These are phyloP conservation scores for Argentina anserina DNA, from an alignment of 306 rosid genomes.

Conservation along the genomic window DNA sequence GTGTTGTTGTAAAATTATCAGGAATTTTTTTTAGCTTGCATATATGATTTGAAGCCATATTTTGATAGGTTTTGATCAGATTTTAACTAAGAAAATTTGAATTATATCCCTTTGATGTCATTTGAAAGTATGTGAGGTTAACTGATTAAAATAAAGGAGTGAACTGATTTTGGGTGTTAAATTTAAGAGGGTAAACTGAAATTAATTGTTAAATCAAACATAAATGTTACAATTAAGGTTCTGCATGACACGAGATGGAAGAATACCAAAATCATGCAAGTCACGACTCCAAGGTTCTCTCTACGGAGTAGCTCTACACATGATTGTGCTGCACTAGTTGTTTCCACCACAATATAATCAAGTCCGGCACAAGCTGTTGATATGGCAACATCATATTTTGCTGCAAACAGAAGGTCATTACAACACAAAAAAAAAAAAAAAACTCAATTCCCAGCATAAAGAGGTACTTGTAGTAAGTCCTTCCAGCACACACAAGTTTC, in stretches of 20 bases:
- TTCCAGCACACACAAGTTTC: background rate
- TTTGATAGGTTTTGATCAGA: too few relatives aligned
- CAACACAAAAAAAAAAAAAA: background rate
- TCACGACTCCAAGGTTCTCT: conserved; percentile 85
- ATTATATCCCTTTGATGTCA: too few relatives aligned
- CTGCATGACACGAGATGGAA: background rate
- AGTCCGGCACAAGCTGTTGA: conserved; percentile 92
- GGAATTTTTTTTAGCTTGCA: too few relatives aligned
- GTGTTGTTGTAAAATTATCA: too few relatives aligned
- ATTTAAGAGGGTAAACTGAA: too few relatives aligned
- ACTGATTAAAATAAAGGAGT: too few relatives aligned
- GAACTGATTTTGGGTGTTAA: too few relatives aligned
- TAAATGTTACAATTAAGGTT: background rate
- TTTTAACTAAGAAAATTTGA: too few relatives aligned
- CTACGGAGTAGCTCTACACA: conserved; percentile 87
- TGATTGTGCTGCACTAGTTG: conserved; percentile 83
- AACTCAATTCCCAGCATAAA: conserved; percentile 18
- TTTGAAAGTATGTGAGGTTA: too few relatives aligned
- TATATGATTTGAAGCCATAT: too few relatives aligned
- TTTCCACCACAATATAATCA: conserved; percentile 96
- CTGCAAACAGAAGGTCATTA: conserved; percentile 46
- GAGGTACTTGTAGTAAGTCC: conserved; percentile 3
- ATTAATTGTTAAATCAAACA: too few relatives aligned
- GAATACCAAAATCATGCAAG: conserved; percentile 93
- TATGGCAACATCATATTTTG: conserved; percentile 83